Base-by-base conservation (phyloP, 257 asterid species). In the Przewalskia tangutica region DNA sequence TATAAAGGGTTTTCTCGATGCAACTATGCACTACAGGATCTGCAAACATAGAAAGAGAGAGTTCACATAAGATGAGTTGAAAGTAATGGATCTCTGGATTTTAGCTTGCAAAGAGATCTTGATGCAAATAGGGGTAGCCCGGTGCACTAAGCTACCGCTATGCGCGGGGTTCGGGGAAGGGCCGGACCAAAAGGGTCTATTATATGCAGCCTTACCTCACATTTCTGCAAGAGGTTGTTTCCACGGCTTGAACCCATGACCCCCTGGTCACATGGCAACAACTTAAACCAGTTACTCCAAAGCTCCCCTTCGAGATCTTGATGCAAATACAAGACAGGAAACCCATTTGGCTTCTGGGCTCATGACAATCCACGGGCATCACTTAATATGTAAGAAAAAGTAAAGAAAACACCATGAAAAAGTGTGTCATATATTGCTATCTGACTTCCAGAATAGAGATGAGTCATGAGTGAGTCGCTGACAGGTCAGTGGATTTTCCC, bases 11-110 rank as follows among this genome's bases (percentile, higher is more conserved):
- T 88, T 84, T 96, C 91, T 89, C 91, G 65, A 96, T 89, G 88
- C 91, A 90, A 86, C 58, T 86, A 10, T 88, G 98, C 98, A 94
- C 92, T 42, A 80, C 91, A 77, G 92, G 92, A 87, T 92, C 99
- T 95, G 91, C 86, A n/a, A 75, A 55, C 56, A 79, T 85, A 38
- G 65, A 38, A 58, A 84, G 66, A 83, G 76, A 54, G 83, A 50
- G 48, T 59, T 59, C 78, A 73, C 58, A 20, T 23, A 73, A 48
- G 55, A 73, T 48, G 60, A 23, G 42, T 23, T 48, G 60, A 9
- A 73, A 48, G 14, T 12, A 48, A 18, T 12, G 42, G 79, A 81
- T 46, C 83, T 40, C 83, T 8, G n/a, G 79, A 36, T 55, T 75
- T 75, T 50, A 75, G 79, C 46, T 42, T 42, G 77, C 77, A 68